These are phyloP conservation scores for Hydnomerulius pinastri DNA, from an alignment of 768 basidiomycete species.

Conservation along the genomic window DNA sequence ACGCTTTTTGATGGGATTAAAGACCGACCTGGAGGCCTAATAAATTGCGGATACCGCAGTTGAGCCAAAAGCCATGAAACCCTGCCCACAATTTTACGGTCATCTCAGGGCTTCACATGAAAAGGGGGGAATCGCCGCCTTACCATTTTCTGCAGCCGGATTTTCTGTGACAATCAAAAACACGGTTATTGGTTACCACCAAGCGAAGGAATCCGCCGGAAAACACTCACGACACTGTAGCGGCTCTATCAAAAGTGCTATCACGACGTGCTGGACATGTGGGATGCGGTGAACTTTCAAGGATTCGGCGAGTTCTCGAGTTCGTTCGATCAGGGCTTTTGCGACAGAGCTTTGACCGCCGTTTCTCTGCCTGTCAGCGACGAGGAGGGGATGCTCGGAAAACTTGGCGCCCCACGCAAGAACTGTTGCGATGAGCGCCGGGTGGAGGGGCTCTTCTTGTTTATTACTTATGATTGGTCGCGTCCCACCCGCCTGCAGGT, in stretches of 20 bases:
- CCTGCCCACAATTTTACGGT: constrained; percentile 44
- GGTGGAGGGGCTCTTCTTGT: constrained; percentile 55
- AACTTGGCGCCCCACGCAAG: constrained; percentile 94
- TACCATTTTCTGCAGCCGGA: constrained; percentile 72
- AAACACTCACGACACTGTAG: constrained; percentile 79
- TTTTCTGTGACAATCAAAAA: constrained; percentile 53
- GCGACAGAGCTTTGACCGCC: constrained; percentile 76
- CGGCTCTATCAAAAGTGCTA: constrained; percentile 79
- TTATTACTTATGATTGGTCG: constrained; percentile 21
- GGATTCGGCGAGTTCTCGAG: constrained; percentile 84
- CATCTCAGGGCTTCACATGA: constrained; percentile 17
- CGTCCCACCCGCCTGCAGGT: constrained; percentile 36
- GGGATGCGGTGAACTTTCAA: constrained; percentile 85
- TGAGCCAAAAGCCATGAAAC: constrained; percentile 85
- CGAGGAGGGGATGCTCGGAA: constrained; percentile 85
- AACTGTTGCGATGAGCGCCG: constrained; percentile 80
- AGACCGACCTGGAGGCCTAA: constrained; percentile 66
- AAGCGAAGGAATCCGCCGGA: neutral
- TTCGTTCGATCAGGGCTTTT: constrained; percentile 74
- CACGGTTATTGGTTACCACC: constrained; percentile 6
- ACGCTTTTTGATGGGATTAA: constrained; percentile 12
- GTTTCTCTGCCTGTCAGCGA: constrained; percentile 72
- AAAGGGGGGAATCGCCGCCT: constrained; percentile 14
- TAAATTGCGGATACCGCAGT: constrained; percentile 74
- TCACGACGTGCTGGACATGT: constrained; percentile 78